A percentile compares a stretch with the other conserved stretches of the same genome.
phyloP scores from a whole-genome alignment of 306 rosid genomes.

The Medicago lupulina region DNA sequence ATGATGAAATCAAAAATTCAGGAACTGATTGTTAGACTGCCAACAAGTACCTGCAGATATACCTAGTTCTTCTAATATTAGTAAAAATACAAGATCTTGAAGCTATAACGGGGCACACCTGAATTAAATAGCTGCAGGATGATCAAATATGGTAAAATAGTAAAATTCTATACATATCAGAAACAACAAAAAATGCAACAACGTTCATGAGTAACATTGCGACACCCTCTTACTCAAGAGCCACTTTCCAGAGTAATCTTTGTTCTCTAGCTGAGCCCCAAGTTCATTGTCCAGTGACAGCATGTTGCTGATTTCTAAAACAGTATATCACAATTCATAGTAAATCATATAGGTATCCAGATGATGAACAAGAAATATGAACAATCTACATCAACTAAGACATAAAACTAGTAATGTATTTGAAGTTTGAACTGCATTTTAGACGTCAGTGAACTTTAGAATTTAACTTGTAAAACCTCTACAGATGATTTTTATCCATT shows the following conservation, averaged over 20 bases:
- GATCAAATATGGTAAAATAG: constrained; percentile 2
- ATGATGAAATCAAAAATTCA: neutral
- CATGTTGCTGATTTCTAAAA: constrained; percentile 16
- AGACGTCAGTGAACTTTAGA: constrained; percentile 14
- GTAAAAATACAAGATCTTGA: neutral
- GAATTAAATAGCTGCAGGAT: constrained; percentile 23
- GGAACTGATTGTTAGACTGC: neutral
- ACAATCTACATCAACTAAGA: constrained; percentile 23
- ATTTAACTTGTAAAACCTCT: constrained; percentile 15
- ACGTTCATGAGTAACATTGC: neutral
- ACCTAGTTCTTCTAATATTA: neutral
- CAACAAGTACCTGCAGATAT: neutral
- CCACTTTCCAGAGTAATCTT: no score
- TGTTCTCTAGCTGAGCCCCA: neutral
- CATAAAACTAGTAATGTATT: constrained; percentile 10
- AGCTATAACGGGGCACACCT: neutral
- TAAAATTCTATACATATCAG: constrained; percentile 6
- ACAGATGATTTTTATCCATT: constrained; percentile 31
- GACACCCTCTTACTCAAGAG: neutral
- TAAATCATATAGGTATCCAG: constrained; percentile 6
- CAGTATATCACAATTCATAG: constrained; percentile 24
- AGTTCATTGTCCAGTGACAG: neutral
- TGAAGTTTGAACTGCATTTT: neutral
- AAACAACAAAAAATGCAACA: neutral
- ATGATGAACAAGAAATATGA: constrained; percentile 30